Conservation (phyloP, 2,329 filamentous ascomycete species). For the Alternaria sp. region DNA sequence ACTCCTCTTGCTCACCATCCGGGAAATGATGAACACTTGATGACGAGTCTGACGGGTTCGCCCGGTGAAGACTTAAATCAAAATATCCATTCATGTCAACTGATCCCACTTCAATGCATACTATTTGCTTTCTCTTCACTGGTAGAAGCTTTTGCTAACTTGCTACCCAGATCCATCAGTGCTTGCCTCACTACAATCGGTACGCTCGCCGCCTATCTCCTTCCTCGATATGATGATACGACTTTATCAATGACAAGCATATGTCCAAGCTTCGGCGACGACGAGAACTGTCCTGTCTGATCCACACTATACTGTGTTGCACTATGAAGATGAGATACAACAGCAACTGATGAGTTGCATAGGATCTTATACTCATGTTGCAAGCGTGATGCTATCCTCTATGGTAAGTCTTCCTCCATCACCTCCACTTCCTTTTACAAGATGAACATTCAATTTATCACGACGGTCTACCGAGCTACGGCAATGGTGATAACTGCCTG, state of each 20-base stretch:
- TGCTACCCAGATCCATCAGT: constrained; percentile 3
- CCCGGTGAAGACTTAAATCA: constrained; percentile 69
- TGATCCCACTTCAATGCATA: constrained; percentile 20
- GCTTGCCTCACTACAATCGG: constrained; percentile 19
- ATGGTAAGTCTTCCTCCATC: background rate
- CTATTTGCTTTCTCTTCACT: background rate
- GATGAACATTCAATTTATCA: constrained; percentile 64
- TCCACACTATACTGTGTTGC: constrained; percentile 9
- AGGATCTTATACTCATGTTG: background rate
- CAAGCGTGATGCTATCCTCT: background rate
- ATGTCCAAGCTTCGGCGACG: constrained; percentile 80
- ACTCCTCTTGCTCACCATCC: constrained; percentile 6
- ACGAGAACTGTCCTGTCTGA: constrained; percentile 52
- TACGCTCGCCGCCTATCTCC: constrained; percentile 21
- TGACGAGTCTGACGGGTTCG: constrained; percentile 79
- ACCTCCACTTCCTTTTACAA: constrained; percentile 21
- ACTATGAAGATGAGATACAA: background rate
- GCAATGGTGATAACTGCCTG: constrained; percentile 80
- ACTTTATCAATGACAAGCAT: constrained; percentile 91
- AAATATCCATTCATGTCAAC: constrained; percentile 73
- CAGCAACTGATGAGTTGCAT: constrained; percentile 13
- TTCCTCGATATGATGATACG: constrained; percentile 73
- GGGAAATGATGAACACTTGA: constrained; percentile 62
- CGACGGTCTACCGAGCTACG: constrained; percentile 86
- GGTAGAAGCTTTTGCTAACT: constrained; percentile 10